A percentile compares a stretch with the other conserved stretches of the same genome.
phyloP scores from a whole-genome alignment of 2,329 filamentous ascomycete species.

The Paracoccidioides brasiliensis region DNA sequence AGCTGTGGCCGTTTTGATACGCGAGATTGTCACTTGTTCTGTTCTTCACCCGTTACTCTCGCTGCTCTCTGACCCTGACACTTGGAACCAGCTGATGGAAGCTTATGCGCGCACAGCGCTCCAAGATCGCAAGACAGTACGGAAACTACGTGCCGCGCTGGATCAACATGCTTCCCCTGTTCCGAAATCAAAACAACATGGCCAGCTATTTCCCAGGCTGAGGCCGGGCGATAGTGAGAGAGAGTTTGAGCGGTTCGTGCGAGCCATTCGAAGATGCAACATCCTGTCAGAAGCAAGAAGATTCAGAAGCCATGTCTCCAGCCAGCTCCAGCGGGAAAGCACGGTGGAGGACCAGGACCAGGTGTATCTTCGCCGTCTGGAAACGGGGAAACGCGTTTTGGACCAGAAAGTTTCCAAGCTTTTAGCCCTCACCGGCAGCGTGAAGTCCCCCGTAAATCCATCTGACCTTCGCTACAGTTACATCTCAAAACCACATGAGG shows the following conservation, averaged over 20 bases:
- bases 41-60: constrained; percentile 71
- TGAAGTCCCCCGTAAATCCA: constrained; percentile 17
- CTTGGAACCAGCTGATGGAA: constrained; percentile 94
- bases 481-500: constrained; percentile 57
- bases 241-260: constrained; percentile 87
- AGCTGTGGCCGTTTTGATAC: constrained; percentile 65
- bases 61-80: constrained; percentile 79
- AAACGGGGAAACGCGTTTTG: constrained; percentile 77
- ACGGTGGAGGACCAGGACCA: constrained; percentile 67
- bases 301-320: constrained; percentile 83
- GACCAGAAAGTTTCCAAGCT: constrained; percentile 81
- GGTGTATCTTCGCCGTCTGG: constrained; percentile 74
- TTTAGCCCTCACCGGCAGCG: constrained; percentile 48
- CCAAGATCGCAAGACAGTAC: constrained; percentile 89
- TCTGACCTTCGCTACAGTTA: constrained; percentile 22
- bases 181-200: constrained; percentile 46
- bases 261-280: constrained; percentile 73
- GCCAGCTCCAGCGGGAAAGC: constrained; percentile 77
- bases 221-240: constrained; percentile 72
- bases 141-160: constrained; percentile 77
- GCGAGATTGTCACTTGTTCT: constrained; percentile 88
- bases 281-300: constrained; percentile 86
- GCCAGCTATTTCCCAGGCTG: constrained; percentile 66
- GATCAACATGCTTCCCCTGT: constrained; percentile 86
- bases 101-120: constrained; percentile 73